Percentiles rank a stretch among this genome's conserved stretches.
Conservation (phyloP, 108 stramenopile genomes). For the Nitzschia sp. region DNA sequence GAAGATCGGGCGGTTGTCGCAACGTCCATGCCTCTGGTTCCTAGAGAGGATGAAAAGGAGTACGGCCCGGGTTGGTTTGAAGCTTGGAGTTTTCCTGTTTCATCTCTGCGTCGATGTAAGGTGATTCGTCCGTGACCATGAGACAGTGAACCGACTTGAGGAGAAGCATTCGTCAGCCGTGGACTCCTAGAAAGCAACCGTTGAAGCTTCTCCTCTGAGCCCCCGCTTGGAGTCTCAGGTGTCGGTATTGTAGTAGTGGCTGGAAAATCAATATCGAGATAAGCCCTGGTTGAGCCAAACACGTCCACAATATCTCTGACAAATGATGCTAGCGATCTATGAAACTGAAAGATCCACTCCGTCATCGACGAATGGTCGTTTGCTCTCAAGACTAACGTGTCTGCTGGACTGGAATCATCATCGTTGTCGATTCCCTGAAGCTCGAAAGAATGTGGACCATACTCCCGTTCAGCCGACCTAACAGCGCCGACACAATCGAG, state of each 20-base stretch:
- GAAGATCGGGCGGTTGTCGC: background rate
- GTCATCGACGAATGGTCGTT: constrained; percentile 59
- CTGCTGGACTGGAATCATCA: constrained; percentile 20
- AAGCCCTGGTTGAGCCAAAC: background rate
- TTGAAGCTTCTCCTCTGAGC: constrained; percentile 16
- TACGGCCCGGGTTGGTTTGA: background rate
- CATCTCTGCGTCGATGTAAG: constrained; percentile 13
- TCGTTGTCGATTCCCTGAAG: constrained; percentile 49
- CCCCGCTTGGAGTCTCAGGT: background rate
- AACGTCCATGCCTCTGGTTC: background rate
- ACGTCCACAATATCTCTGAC: constrained; percentile 55
- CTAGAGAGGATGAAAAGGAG: background rate
- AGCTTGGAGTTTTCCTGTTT: background rate
- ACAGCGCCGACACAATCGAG: constrained; percentile 69
- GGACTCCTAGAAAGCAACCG: constrained; percentile 5
- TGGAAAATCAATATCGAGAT: background rate
- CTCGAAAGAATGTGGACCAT: constrained; percentile 67
- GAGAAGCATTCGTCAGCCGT: background rate
- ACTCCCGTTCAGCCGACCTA: constrained; percentile 65
- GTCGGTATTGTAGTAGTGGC: background rate
- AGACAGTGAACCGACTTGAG: constrained; percentile 4
- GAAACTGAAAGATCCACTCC: constrained; percentile 84
- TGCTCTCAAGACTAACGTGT: constrained; percentile 55
- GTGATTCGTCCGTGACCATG: constrained; percentile 23
- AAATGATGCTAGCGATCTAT: constrained; percentile 61